These are phyloP conservation scores for Coemansia sp. DNA, from an alignment of 192 early-diverging fungal genomes.

Conservation along the genomic window DNA sequence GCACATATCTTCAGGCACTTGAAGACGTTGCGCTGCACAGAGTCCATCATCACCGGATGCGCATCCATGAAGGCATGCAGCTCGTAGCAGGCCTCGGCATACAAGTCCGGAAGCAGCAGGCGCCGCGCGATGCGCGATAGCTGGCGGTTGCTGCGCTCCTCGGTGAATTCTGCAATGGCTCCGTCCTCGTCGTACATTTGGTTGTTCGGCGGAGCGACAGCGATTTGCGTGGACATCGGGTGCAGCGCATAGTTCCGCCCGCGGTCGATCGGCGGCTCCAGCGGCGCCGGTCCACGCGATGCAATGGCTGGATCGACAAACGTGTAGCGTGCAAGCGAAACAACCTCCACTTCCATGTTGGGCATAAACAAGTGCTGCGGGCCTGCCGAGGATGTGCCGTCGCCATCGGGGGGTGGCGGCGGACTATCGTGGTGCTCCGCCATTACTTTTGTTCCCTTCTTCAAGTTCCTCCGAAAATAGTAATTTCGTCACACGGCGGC, in stretches of 20 bases:
- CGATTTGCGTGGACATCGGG: not conserved
- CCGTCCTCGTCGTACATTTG: constrained; percentile 28
- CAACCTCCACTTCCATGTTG: constrained; percentile 32
- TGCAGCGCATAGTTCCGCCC: not conserved
- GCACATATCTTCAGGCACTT: constrained; percentile 56
- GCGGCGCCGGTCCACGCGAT: constrained; percentile 25
- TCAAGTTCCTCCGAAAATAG: not conserved
- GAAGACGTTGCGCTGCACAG: constrained; percentile 52
- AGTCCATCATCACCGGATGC: constrained; percentile 21
- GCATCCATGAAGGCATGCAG: constrained; percentile 40
- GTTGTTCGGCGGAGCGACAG: not conserved
- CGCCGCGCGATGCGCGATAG: constrained; percentile 35
- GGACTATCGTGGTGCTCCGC: not conserved
- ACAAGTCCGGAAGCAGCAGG: constrained; percentile 48
- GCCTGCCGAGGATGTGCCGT: not conserved
- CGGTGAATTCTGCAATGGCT: constrained; percentile 47
- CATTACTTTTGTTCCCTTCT: not conserved
- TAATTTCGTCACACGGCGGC: not conserved
- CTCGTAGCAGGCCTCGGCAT: constrained; percentile 49
- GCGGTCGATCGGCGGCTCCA: constrained; percentile 39
- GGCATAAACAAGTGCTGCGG: not conserved
- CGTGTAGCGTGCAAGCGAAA: constrained; percentile 51
- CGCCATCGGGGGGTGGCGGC: not conserved
- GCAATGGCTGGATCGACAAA: constrained; percentile 45
- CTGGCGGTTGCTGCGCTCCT: constrained; percentile 46